Percentiles rank a stretch among this genome's conserved stretches.
Evolutionary conservation across 2,329 filamentous ascomycete species (phyloP).

Genomic region (Epicoccum nigrum): DNA sequence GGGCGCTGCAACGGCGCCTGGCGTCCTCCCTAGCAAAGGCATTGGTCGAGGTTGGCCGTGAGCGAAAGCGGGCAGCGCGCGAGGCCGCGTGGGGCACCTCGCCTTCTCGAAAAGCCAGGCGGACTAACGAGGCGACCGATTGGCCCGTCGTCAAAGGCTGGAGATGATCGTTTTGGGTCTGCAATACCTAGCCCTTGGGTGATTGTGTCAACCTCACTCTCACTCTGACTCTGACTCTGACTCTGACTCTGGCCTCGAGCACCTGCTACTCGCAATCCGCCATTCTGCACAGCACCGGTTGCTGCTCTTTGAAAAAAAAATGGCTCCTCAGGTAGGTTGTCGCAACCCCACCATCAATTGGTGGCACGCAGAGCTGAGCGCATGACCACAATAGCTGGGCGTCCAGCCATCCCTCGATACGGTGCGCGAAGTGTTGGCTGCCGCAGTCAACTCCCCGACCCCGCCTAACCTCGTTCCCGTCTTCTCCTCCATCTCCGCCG

Average conservation of each 20-base stretch:
- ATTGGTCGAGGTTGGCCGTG: slow-evolving; percentile 2
- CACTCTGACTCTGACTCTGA: slow-evolving; percentile 10
- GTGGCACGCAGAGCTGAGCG: slow-evolving; percentile 32
- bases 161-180: slow-evolving; percentile 6
- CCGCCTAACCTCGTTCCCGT: slow-evolving; percentile 81
- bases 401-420: slow-evolving; percentile 68
- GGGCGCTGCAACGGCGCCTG: slow-evolving; percentile 7
- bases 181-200: slow-evolving; percentile 19
- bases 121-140: slow-evolving; percentile 11
- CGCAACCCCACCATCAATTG: slow-evolving; percentile 2
- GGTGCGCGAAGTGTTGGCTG: slow-evolving; percentile 62
- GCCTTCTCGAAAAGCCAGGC: slow-evolving; percentile 12
- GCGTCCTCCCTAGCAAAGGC: neutral
- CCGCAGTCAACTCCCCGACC: slow-evolving; percentile 58
- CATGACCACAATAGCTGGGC: slow-evolving; percentile 47
- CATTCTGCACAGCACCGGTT: slow-evolving; percentile 6
- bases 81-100: slow-evolving; percentile 10
- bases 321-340: slow-evolving; percentile 37
- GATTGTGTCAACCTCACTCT: slow-evolving; percentile 10
- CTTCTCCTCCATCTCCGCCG: slow-evolving; percentile 84
- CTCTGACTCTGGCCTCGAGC: neutral
- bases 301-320: slow-evolving; percentile 11
- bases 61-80: no score
- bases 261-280: neutral
- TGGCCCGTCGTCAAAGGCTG: slow-evolving; percentile 12